Evolutionary conservation across 225 moss, liverwort and hornwort genomes (phyloP), one percentile per base, ranked within the genome.

Genomic region (Pleurozium schreberi): DNA sequence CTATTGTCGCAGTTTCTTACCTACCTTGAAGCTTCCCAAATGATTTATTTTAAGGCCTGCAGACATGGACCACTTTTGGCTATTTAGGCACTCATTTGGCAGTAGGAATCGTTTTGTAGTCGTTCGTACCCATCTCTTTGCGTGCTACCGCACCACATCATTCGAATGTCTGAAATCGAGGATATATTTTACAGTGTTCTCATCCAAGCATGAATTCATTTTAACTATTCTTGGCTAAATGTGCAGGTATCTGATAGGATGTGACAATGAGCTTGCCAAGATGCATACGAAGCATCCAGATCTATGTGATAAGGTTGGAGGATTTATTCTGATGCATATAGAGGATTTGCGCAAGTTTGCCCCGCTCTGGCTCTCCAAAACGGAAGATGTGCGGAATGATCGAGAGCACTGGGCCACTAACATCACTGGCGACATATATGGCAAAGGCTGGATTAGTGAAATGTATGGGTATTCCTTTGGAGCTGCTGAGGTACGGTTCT

Each of bases 401-500:
- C 93, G 82, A 88, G 94, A 93, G 84, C 97, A 99, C 88, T 97
- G 96, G 94, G 90, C 91, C 50, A 96, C 94, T 43, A 93, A 97
- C 50, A 95, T 94, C 83, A 97, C 97, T 14, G 98, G 97, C 58
- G 98, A 99, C 88, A 92, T 97, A 19, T 97, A 97, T 90, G 96
- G 95, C 76, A 93, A 90, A 81, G 97, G 97, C 82, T 97, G 98
- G 98, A 97, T 98, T 80, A 97, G 97, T 91, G 98, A 97, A 86
- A 99, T 99, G 98, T 99, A 99, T 88, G 98, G 98, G 63, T 99
- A 99, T 90, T 95, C 96, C 64, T 99, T 96, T 89, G 98, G 95
- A 89, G 95, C 98, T 85, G 98, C 98, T 75, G 98, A 98, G 97
- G 97, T 97, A 87, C 50, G 61, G 11, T 82, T 52, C 84, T 76